Evolutionary conservation across 495 filamentous ascomycete species (phyloP).

Genomic region (Aspergillus steynii): DNA sequence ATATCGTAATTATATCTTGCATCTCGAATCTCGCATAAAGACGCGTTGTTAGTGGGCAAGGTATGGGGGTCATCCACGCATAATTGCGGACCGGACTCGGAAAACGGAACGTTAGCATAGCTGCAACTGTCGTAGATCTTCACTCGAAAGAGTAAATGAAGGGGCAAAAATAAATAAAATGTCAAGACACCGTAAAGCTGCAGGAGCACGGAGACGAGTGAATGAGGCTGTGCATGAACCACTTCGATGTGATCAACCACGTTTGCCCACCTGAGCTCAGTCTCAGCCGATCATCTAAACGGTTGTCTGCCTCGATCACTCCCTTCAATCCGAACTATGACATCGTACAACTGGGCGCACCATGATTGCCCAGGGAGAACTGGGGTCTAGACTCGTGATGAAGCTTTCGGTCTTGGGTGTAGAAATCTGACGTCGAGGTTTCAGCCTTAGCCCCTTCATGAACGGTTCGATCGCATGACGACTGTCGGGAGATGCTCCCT

Average conservation of each 20-base stretch:
- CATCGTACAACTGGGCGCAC: background rate
- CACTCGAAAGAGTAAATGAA: slow-evolving; percentile 1
- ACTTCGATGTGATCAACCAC: slow-evolving; percentile 38
- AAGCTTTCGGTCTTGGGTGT: slow-evolving; percentile 17
- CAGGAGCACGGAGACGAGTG: slow-evolving; percentile 5
- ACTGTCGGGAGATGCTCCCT: background rate
- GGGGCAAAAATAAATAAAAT: slow-evolving; percentile 9
- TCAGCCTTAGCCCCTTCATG: slow-evolving; percentile 21
- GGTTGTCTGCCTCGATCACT: background rate
- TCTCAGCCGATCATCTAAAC: slow-evolving; percentile 20
- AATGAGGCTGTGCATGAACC: slow-evolving; percentile 24
- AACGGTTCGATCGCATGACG: slow-evolving; percentile 14
- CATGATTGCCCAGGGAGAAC: background rate
- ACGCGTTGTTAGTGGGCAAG: background rate
- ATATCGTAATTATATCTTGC: too few relatives aligned
- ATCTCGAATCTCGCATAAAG: background rate
- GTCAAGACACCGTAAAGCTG: background rate
- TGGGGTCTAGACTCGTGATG: slow-evolving; percentile 20
- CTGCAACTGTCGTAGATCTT: slow-evolving; percentile 6
- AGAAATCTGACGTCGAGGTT: slow-evolving; percentile 15
- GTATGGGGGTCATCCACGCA: background rate
- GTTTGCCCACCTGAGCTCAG: slow-evolving; percentile 37
- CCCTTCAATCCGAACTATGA: background rate
- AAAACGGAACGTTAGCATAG: slow-evolving; percentile 9
- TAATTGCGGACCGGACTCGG: slow-evolving; percentile 1